Percentiles rank a stretch among this genome's conserved stretches.
phyloP scores from a whole-genome alignment of 1,284 basidiomycete species.

The Pascua sp. region DNA sequence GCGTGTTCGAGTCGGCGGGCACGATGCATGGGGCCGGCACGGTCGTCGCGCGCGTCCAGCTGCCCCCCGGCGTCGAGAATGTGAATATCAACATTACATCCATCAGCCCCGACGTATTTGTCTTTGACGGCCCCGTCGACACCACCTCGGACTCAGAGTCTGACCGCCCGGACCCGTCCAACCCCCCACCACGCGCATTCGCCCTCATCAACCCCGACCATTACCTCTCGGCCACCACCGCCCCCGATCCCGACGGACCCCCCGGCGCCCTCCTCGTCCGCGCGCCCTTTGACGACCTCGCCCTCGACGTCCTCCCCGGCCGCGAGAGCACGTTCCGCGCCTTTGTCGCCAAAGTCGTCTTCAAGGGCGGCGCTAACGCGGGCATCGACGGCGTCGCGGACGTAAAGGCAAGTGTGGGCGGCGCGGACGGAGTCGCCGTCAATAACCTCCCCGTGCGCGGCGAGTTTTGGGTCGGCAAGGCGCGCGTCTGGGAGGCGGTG shows the following conservation, averaged over 20 bases:
- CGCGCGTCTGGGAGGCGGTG: too few relatives aligned
- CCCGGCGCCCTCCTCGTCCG: constrained; percentile 34
- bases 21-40: constrained; percentile 42
- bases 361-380: constrained; percentile 47
- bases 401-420: constrained; percentile 28
- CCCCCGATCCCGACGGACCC: constrained; percentile 13
- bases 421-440: constrained; percentile 29
- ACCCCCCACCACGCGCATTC: constrained; percentile 25
- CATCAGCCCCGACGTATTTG: constrained; percentile 44
- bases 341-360: constrained; percentile 47
- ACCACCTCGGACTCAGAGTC: neutral
- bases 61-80: constrained; percentile 34
- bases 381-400: constrained; percentile 44
- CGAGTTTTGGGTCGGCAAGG: constrained; percentile 32
- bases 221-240: constrained; percentile 19
- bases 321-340: constrained; percentile 38
- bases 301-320: constrained; percentile 43
- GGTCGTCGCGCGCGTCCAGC: constrained; percentile 40
- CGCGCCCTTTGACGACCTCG: constrained; percentile 41
- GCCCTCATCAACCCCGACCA: constrained; percentile 20
- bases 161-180: constrained; percentile 15
- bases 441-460: constrained; percentile 40
- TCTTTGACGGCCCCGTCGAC: constrained; percentile 41
- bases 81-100: constrained; percentile 35
- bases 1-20: constrained; percentile 20